Conservation (phyloP, 2,329 filamentous ascomycete genomes). For the Aspergillus niger region DNA sequence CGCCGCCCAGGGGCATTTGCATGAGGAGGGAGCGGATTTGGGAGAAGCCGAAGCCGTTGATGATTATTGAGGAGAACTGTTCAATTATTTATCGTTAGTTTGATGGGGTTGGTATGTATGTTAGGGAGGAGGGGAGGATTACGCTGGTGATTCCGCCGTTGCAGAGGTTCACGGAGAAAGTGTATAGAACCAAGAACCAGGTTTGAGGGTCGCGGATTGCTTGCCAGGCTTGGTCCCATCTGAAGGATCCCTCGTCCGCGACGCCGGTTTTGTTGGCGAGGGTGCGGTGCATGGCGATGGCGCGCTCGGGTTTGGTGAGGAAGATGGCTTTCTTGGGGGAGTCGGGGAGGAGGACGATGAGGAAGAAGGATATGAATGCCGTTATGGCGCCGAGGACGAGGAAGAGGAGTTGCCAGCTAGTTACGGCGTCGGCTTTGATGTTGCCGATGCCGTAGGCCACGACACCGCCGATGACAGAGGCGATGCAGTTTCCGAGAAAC, state of each 20-base stretch:
- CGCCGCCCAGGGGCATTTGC: slow-evolving; percentile 39
- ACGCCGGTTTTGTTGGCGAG: slow-evolving; percentile 55
- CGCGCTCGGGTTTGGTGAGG: slow-evolving; percentile 42
- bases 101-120: background rate
- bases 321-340: slow-evolving; percentile 45
- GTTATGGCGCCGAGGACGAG: slow-evolving; percentile 34
- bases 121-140: background rate
- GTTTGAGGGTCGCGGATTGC: slow-evolving; percentile 34
- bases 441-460: slow-evolving; percentile 33
- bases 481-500: slow-evolving; percentile 39
- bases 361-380: slow-evolving; percentile 18
- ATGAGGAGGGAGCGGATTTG: slow-evolving; percentile 38
- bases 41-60: slow-evolving; percentile 44
- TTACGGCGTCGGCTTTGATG: slow-evolving; percentile 21
- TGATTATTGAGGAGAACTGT: slow-evolving; percentile 37
- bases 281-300: slow-evolving; percentile 56
- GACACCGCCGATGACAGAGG: slow-evolving; percentile 32
- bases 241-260: slow-evolving; percentile 52
- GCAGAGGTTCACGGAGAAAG: slow-evolving; percentile 35
- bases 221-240: slow-evolving; percentile 44
- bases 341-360: slow-evolving; percentile 28
- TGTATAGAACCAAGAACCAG: slow-evolving; percentile 37
- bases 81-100: background rate
- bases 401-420: slow-evolving; percentile 36
- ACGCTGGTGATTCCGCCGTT: slow-evolving; percentile 39